These are phyloP conservation scores for Thalassiosira profunda DNA, from an alignment of 108 stramenopile genomes.

Conservation along the genomic window DNA sequence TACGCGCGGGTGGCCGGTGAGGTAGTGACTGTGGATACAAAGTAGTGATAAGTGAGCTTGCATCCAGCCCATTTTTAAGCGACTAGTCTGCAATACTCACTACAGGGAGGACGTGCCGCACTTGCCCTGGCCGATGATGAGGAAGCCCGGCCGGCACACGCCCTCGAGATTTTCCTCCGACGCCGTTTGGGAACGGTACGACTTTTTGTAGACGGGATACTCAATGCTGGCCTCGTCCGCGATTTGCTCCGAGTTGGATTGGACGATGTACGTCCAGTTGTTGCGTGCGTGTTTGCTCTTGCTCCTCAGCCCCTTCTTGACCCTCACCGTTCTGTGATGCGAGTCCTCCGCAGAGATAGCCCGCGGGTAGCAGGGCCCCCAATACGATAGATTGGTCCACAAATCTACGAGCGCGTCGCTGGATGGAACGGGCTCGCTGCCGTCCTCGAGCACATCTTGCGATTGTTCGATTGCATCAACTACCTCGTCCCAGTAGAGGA, in stretches of 20 bases:
- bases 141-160: constrained; percentile 82
- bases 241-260: constrained; percentile 2
- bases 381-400: constrained; percentile 13
- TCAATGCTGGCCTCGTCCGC: constrained; percentile 6
- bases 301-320: background rate
- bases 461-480: constrained; percentile 22
- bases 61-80: too few species aligned
- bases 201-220: constrained; percentile 5
- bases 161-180: constrained; percentile 37
- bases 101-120: constrained; percentile 81
- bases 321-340: background rate
- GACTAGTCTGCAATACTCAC: too few species aligned
- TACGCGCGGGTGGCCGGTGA: constrained; percentile 80
- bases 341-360: background rate
- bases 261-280: constrained; percentile 31
- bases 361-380: constrained; percentile 47
- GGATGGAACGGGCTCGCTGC: background rate
- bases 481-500: constrained; percentile 35
- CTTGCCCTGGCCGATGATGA: constrained; percentile 90
- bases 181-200: background rate
- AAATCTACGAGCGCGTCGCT: background rate
- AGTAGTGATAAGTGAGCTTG: constrained; percentile 2
- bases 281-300: background rate
- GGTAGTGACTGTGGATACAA: constrained; percentile 72
- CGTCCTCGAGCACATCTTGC: background rate